Conservation (phyloP, 2,329 filamentous ascomycete species). For the Hymenoscyphus scutula region DNA sequence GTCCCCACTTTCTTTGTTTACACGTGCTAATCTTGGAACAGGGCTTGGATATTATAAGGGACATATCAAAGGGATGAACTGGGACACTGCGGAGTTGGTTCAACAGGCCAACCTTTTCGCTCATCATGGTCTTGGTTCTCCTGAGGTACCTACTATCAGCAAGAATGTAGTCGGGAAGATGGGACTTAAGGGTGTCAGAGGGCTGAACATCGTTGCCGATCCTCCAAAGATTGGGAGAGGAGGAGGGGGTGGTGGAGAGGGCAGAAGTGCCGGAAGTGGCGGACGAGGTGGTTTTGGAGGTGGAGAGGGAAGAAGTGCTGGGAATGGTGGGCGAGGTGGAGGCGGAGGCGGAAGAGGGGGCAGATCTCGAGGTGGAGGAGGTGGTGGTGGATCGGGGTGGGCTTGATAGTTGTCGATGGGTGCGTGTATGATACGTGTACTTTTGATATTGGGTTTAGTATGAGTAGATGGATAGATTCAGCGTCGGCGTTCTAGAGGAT, state of each 20-base stretch:
- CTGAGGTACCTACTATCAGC: constrained; percentile 45
- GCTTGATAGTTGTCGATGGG: too few relatives aligned
- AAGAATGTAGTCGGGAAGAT: constrained; percentile 52
- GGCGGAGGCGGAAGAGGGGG: constrained; percentile 15
- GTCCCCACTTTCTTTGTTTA: not conserved
- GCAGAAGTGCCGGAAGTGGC: constrained; percentile 14
- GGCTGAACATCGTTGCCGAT: constrained; percentile 46
- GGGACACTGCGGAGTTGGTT: constrained; percentile 41
- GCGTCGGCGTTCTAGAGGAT: too few relatives aligned
- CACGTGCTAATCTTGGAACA: not conserved
- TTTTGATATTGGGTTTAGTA: too few relatives aligned
- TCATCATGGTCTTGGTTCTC: constrained; percentile 43
- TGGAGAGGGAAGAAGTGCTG: constrained; percentile 1
- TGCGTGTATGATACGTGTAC: too few relatives aligned
- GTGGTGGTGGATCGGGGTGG: too few relatives aligned
- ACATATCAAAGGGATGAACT: constrained; percentile 43
- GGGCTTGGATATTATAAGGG: constrained; percentile 52
- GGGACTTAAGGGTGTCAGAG: constrained; percentile 50
- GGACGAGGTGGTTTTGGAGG: constrained; percentile 1
- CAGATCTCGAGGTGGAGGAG: not conserved
- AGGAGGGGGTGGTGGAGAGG: constrained; percentile 19
- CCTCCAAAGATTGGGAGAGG: constrained; percentile 26
- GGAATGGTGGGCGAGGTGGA: constrained; percentile 10
- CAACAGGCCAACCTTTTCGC: constrained; percentile 49
- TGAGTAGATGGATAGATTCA: too few relatives aligned